Evolutionary conservation across 768 basidiomycete species (phyloP).

Genomic region (Mycena crocata): DNA sequence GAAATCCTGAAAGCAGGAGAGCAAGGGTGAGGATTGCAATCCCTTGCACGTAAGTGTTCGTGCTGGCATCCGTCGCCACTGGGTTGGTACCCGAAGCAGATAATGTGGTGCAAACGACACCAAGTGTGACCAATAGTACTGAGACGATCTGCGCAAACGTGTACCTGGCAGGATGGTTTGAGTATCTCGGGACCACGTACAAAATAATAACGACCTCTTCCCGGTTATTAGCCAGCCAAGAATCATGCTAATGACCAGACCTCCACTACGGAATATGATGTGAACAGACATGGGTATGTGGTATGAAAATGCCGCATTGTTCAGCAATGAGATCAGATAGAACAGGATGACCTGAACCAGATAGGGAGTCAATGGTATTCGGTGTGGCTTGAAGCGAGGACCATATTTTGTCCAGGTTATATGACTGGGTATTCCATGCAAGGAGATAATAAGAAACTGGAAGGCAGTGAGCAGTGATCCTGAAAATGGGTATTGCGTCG

Average conservation of each 20-base stretch:
- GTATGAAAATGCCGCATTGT: slow-evolving; percentile 92
- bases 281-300: slow-evolving; percentile 92
- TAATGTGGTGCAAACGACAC: slow-evolving; percentile 84
- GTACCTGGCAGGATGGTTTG: slow-evolving; percentile 60
- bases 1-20: slow-evolving; percentile 81
- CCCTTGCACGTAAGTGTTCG: slow-evolving; percentile 71
- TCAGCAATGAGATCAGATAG: slow-evolving; percentile 81
- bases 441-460: slow-evolving; percentile 83
- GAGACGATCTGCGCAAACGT: slow-evolving; percentile 72
- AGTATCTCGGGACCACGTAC: neutral
- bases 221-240: slow-evolving; percentile 77
- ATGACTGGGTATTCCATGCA: slow-evolving; percentile 78
- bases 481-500: slow-evolving; percentile 71
- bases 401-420: slow-evolving; percentile 61
- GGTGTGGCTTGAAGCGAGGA: slow-evolving; percentile 69
- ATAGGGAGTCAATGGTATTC: slow-evolving; percentile 80
- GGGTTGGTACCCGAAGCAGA: slow-evolving; percentile 64
- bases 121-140: slow-evolving; percentile 83
- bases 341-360: slow-evolving; percentile 86
- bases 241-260: slow-evolving; percentile 85
- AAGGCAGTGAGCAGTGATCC: slow-evolving; percentile 90
- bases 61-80: slow-evolving; percentile 33
- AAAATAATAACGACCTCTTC: slow-evolving; percentile 59
- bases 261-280: slow-evolving; percentile 93
- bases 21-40: slow-evolving; percentile 81